A percentile compares a stretch with the other conserved stretches of the same genome.
These are phyloP conservation scores for Phytophthora palmivora DNA, from an alignment of 352 stramenopile species.

Conservation along the genomic window DNA sequence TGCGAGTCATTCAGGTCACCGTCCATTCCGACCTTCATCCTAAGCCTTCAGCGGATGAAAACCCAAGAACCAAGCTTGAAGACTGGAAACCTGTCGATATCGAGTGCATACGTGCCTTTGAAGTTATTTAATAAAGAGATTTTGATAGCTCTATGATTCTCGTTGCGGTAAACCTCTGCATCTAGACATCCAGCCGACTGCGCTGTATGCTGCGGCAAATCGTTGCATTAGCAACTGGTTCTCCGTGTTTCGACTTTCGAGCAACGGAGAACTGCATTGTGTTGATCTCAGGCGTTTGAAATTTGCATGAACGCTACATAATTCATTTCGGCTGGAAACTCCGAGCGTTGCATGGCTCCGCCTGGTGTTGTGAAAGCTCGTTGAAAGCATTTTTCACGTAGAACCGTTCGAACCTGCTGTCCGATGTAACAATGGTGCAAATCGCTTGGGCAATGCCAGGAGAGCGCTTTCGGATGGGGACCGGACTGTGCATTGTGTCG, in stretches of 20 bases:
- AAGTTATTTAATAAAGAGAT: slow-evolving; percentile 40
- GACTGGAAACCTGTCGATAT: no score
- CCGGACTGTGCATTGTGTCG: slow-evolving; percentile 20
- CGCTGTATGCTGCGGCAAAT: slow-evolving; percentile 12
- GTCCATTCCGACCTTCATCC: slow-evolving; percentile 14
- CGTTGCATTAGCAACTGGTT: background rate
- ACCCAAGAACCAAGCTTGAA: no score
- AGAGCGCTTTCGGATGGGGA: slow-evolving; percentile 33
- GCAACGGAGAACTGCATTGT: slow-evolving; percentile 3
- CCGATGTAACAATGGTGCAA: slow-evolving; percentile 33
- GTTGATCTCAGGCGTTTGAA: no score
- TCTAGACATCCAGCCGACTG: no score
- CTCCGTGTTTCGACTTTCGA: slow-evolving; percentile 6
- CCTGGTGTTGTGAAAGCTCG: slow-evolving; percentile 22
- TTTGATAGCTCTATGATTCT: background rate
- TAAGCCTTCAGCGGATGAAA: slow-evolving; percentile 2
- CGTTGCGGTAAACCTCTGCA: no score
- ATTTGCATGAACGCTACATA: no score
- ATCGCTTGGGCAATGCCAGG: slow-evolving; percentile 14
- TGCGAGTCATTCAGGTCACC: slow-evolving; percentile 18
- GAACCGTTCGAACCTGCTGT: slow-evolving; percentile 13
- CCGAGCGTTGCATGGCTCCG: slow-evolving; percentile 30
- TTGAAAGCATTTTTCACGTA: slow-evolving; percentile 17
- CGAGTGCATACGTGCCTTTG: slow-evolving; percentile 13
- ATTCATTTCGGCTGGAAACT: slow-evolving; percentile 21